phyloP scores from a whole-genome alignment of 1,139 yeast species.

The Candida sanyaensis region DNA sequence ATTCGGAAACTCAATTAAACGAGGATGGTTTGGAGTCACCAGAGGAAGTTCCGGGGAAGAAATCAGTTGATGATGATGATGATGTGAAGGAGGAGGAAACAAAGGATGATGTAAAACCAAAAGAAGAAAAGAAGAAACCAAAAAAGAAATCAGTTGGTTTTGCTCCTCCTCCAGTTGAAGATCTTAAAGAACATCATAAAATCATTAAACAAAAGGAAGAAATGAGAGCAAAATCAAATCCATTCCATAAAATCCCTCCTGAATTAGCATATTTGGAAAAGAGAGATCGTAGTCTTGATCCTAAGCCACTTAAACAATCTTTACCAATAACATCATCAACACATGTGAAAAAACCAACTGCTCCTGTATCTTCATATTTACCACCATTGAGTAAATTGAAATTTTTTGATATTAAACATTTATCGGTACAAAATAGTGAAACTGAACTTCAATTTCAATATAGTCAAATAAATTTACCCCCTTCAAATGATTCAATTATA shows the following conservation, averaged over 20 bases:
- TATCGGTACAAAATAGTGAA: constrained; percentile 43
- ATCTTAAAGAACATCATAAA: constrained; percentile 36
- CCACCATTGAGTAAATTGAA: constrained; percentile 31
- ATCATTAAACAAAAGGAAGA: constrained; percentile 26
- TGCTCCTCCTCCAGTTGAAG: constrained; percentile 43
- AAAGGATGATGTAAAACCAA: not conserved
- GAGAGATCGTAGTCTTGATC: constrained; percentile 15
- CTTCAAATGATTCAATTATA: constrained; percentile 31
- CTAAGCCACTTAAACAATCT: constrained; percentile 14
- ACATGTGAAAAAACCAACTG: constrained; percentile 4
- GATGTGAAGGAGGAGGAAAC: not conserved
- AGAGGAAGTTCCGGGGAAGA: not conserved
- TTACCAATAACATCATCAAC: constrained; percentile 9
- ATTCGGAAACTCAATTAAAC: not conserved
- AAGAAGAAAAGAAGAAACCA: constrained; percentile 7
- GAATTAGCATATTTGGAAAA: constrained; percentile 42
- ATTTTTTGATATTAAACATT: constrained; percentile 39
- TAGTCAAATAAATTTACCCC: constrained; percentile 38
- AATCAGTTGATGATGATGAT: not conserved
- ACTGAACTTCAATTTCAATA: constrained; percentile 47
- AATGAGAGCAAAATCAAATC: constrained; percentile 27
- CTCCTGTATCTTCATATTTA: constrained; percentile 1
- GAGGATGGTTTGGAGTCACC: not conserved
- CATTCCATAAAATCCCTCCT: constrained; percentile 47
- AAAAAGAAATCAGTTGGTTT: constrained; percentile 41